A percentile compares a stretch with the other conserved stretches of the same genome.
These are phyloP conservation scores for Dendrocalamus latiflorus DNA, from an alignment of 202 grass and related monocot genomes.

Conservation along the genomic window DNA sequence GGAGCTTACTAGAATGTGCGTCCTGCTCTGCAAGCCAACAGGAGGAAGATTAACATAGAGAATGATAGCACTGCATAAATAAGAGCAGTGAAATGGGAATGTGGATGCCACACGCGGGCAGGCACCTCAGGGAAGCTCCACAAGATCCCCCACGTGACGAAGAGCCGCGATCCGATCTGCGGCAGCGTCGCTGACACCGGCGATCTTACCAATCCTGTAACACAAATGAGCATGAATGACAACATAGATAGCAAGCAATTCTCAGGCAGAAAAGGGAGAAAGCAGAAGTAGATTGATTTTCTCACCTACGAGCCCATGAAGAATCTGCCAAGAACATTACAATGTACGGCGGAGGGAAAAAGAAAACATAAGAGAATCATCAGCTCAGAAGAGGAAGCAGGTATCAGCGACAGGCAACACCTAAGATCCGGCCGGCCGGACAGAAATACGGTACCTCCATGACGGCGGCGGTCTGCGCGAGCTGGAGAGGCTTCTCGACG, in stretches of 20 bases:
- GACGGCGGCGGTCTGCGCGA: conserved; percentile 57
- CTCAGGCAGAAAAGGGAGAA: background rate
- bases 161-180: conserved; percentile 22
- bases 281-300: background rate
- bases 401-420: background rate
- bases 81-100: background rate
- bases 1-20: background rate
- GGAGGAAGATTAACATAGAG: background rate
- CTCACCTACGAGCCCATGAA: background rate
- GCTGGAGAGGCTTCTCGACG: conserved; percentile 54
- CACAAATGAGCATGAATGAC: background rate
- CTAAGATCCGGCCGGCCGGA: background rate
- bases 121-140: conserved; percentile 3
- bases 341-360: background rate
- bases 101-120: background rate
- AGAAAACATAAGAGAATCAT: background rate
- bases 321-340: background rate
- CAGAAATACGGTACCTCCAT: conserved; percentile 34
- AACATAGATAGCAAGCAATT: background rate
- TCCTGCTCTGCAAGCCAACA: background rate
- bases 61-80: background rate
- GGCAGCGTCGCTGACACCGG: conserved; percentile 22
- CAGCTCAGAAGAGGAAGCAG: background rate
- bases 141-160: conserved; percentile 10
- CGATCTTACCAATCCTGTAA: background rate